These are phyloP conservation scores for Tolypocladium tundrense DNA, from an alignment of 2,329 filamentous ascomycete genomes.

Conservation along the genomic window DNA sequence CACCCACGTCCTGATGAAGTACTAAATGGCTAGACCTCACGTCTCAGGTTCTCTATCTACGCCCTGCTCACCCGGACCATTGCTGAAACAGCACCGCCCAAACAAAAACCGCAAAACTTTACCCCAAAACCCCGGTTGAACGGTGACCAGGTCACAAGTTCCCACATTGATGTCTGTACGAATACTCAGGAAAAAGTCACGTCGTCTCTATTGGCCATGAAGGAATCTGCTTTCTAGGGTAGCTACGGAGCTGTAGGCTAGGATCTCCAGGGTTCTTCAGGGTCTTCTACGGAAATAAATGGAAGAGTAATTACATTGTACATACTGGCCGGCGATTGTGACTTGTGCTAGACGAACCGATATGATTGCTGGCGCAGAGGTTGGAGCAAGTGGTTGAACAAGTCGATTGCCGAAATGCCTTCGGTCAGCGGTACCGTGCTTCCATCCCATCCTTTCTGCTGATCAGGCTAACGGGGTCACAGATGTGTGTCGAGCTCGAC, in stretches of 20 bases:
- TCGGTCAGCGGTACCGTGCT: not conserved
- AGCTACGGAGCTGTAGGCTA: conserved; percentile 4
- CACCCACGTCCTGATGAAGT: conserved; percentile 5
- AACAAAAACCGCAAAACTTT: not conserved
- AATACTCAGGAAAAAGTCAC: not conserved
- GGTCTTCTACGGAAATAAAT: not conserved
- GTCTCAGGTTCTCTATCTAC: conserved; percentile 4
- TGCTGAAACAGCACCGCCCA: not conserved
- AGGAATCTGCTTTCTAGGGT: conserved; percentile 2
- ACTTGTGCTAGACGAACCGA: not conserved
- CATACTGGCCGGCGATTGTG: not conserved
- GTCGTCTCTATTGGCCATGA: not conserved
- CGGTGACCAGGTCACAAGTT: not conserved
- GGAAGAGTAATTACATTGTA: not conserved
- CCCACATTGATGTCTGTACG: conserved; percentile 1
- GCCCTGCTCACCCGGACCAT: not conserved
- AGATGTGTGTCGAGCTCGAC: not conserved
- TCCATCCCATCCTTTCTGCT: not conserved
- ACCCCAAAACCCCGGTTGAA: not conserved
- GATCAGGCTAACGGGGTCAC: not conserved
- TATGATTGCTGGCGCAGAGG: not conserved
- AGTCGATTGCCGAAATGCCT: not conserved
- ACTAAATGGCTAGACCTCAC: conserved; percentile 6
- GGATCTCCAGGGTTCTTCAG: conserved; percentile 1
- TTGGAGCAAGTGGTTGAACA: not conserved